These are phyloP conservation scores for Saccharum spontaneum DNA, from an alignment of 176 grass and related monocot species.

Conservation along the genomic window DNA sequence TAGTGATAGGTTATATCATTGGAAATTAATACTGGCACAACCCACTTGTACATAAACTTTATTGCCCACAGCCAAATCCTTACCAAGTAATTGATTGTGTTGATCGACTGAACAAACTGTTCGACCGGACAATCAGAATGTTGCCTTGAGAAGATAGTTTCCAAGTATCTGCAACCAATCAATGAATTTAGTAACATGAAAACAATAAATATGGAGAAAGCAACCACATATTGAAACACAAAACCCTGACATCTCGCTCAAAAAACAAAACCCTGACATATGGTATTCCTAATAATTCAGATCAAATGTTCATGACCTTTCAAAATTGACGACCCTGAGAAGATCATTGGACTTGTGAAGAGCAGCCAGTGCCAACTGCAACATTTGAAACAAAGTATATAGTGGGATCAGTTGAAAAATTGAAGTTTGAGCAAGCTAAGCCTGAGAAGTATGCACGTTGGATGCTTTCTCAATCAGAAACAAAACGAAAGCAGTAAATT, in stretches of 20 bases:
- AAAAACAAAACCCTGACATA: background rate
- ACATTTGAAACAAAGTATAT: slow-evolving; percentile 20
- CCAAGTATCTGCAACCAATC: slow-evolving; percentile 74
- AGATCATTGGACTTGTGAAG: slow-evolving; percentile 68
- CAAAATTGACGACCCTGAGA: slow-evolving; percentile 72
- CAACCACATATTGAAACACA: slow-evolving; percentile 28
- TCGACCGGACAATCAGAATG: slow-evolving; percentile 46
- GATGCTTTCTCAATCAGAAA: slow-evolving; percentile 17
- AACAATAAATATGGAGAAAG: slow-evolving; percentile 7
- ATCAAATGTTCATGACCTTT: slow-evolving; percentile 51
- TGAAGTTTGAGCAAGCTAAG: slow-evolving; percentile 12
- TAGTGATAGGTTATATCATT: background rate
- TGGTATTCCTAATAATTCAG: slow-evolving; percentile 29
- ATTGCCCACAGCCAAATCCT: background rate
- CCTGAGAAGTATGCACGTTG: slow-evolving; percentile 12
- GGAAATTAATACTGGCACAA: background rate
- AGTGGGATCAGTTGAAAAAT: slow-evolving; percentile 19
- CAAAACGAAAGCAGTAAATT: slow-evolving; percentile 24
- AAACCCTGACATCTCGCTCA: background rate
- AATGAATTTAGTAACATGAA: slow-evolving; percentile 21
- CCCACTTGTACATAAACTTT: background rate
- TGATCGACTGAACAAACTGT: slow-evolving; percentile 58
- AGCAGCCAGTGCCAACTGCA: slow-evolving; percentile 91
- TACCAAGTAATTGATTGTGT: slow-evolving; percentile 73
- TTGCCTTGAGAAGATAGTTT: slow-evolving; percentile 61